Base-by-base conservation (phyloP, 2,329 filamentous ascomycete genomes). In the Neodidymelliopsis sp. region DNA sequence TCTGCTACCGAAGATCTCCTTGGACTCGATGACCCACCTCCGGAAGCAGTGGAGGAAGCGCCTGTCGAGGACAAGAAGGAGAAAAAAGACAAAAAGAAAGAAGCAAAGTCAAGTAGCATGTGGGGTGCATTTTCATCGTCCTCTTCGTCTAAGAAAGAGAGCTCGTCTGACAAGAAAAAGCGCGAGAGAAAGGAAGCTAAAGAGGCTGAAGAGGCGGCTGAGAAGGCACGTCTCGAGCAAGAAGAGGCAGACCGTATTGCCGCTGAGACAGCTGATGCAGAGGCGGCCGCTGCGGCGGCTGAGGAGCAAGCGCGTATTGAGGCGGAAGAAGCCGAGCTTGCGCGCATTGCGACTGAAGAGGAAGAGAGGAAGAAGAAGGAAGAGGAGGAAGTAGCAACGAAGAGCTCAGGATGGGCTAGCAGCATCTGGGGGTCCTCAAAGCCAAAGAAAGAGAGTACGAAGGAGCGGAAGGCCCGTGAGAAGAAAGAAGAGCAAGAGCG, bases 371-470 rank as follows among this genome's bases (percentile, higher is more conserved):
- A 55, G 57, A 64, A 56, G 35, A 56, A 52, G 10, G 52, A 59
- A 20, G 62, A 60, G 1, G 69, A 54, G 58, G 64, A 62, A 35
- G 60, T 53, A 11, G 22, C 44, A 4, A 53, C 44, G 4, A 53
- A 72, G 62, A 61, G 56, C 29, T 48, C 50, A 11, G 55, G 57
- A 6, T 63, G 60, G 60, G 65, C 60, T 11, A 42, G 40, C 35
- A 59, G 54, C 16, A 50, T 60, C 9, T 62, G 51, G 53, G 56
- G 53, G 4, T 51, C 59, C 3, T 60, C 70, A 63, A 67, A 63
- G 52, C n/a, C n/a, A n/a, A 79, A 81, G 57, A 74, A 67, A 30
- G 67, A 70, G 41, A 53, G 40, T 12, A 22, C 55, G 40, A 71
- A 69, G 61, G 63, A 75, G 58, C 63, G 58, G 24, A 59, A 48